A percentile compares a stretch with the other conserved stretches of the same genome.
These are phyloP conservation scores for Pseudonitzschia multistriata DNA, from an alignment of 108 stramenopile species.

Conservation along the genomic window DNA sequence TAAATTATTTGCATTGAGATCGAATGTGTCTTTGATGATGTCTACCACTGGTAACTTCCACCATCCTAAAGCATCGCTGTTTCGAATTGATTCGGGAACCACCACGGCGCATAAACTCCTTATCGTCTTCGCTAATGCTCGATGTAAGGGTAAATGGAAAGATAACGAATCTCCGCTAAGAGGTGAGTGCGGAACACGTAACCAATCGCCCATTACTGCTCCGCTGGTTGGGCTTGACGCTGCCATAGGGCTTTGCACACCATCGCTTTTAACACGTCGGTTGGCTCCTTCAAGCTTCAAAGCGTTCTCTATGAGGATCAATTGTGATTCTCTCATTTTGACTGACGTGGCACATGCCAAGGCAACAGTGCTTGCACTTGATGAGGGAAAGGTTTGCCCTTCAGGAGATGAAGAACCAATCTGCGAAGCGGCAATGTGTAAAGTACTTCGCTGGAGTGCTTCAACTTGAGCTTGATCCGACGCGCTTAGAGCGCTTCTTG, in stretches of 20 bases:
- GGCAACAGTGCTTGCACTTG: constrained; percentile 52
- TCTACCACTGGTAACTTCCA: constrained; percentile 86
- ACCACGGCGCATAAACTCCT: constrained; percentile 65
- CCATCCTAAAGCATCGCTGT: constrained; percentile 56
- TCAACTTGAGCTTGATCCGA: constrained; percentile 57
- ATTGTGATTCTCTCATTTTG: constrained; percentile 81
- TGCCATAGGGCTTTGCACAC: constrained; percentile 4
- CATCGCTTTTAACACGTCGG: constrained; percentile 14
- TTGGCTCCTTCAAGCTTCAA: constrained; percentile 52
- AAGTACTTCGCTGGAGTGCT: constrained; percentile 80
- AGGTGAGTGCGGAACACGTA: constrained; percentile 86
- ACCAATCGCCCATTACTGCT: constrained; percentile 82
- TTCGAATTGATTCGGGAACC: constrained; percentile 59
- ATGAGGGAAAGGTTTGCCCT: constrained; percentile 17
- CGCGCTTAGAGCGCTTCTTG: constrained; percentile 45
- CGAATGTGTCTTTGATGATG: constrained; percentile 32
- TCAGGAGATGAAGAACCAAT: constrained; percentile 27
- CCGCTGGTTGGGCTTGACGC: constrained; percentile 43
- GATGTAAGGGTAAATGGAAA: constrained; percentile 86
- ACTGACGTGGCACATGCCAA: constrained; percentile 81
- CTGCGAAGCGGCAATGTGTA: constrained; percentile 75
- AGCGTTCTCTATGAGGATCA: constrained; percentile 77
- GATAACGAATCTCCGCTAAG: constrained; percentile 80
- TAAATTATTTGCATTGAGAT: constrained; percentile 24
- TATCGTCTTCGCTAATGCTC: constrained; percentile 78